phyloP scores from a whole-genome alignment of 2,329 filamentous ascomycete genomes.

The Nakataea oryzae region DNA sequence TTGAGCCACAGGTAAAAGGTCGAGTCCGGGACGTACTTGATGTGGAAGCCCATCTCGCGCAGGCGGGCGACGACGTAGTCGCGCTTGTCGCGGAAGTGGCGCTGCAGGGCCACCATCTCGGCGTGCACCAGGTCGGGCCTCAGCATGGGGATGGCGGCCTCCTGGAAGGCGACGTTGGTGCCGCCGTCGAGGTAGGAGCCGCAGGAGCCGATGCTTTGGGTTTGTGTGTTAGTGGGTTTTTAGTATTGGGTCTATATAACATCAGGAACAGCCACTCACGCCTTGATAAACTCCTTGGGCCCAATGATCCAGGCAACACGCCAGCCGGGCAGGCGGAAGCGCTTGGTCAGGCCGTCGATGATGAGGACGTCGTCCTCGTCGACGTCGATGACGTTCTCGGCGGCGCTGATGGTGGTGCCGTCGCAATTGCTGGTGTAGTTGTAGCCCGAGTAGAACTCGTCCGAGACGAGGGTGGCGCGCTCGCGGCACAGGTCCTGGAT shows the following conservation, averaged over 20 bases:
- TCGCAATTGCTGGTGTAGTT: conserved; percentile 93
- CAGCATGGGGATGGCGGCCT: conserved; percentile 88
- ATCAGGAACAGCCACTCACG: conserved; percentile 32
- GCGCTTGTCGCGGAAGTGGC: conserved; percentile 82
- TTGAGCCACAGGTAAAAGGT: conserved; percentile 85
- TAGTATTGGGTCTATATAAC: neutral
- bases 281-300: conserved; percentile 91
- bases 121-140: conserved; percentile 67
- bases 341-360: conserved; percentile 92
- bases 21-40: conserved; percentile 75
- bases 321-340: conserved; percentile 93
- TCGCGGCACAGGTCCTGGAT: conserved; percentile 92
- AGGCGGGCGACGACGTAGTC: conserved; percentile 81
- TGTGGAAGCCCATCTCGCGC: conserved; percentile 74
- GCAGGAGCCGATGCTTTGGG: conserved; percentile 63
- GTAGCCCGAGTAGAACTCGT: conserved; percentile 95
- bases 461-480: conserved; percentile 83
- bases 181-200: conserved; percentile 92
- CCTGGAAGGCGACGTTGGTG: conserved; percentile 90
- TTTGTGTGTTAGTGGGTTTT: neutral
- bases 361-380: conserved; percentile 86
- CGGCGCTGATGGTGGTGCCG: conserved; percentile 77
- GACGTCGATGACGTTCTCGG: conserved; percentile 83
- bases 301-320: conserved; percentile 94
- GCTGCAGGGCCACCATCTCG: conserved; percentile 85